Conservation (phyloP, 495 filamentous ascomycete species). For the Penicillium ucsense region DNA sequence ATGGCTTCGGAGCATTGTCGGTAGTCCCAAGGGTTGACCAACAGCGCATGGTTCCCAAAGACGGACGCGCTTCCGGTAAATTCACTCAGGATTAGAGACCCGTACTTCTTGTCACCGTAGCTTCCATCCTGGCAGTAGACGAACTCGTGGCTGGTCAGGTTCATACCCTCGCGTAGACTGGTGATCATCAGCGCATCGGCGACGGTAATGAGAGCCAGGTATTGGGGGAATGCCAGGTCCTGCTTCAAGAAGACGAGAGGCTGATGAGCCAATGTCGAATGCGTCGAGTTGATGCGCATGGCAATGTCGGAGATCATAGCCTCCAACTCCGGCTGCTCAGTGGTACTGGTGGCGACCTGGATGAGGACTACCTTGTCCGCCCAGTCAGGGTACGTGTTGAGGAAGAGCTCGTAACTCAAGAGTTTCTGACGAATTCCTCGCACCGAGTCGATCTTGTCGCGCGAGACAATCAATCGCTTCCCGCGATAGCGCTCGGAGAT, state of each 20-base stretch:
- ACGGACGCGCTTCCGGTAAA: conserved; percentile 86
- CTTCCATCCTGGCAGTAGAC: conserved; percentile 88
- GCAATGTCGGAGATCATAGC: conserved; percentile 85
- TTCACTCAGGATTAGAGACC: conserved; percentile 82
- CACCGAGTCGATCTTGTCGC: conserved; percentile 87
- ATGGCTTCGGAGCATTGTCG: conserved; percentile 75
- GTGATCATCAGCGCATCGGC: conserved; percentile 90
- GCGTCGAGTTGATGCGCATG: conserved; percentile 79
- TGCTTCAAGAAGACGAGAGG: conserved; percentile 92
- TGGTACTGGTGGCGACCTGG: conserved; percentile 83
- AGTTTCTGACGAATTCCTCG: conserved; percentile 87
- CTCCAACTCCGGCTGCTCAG: conserved; percentile 76
- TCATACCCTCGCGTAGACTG: conserved; percentile 91
- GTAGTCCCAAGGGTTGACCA: conserved; percentile 93
- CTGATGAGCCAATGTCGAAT: conserved; percentile 80
- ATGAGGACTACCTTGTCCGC: conserved; percentile 78
- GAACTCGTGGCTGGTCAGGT: conserved; percentile 85
- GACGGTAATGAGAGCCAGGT: conserved; percentile 76
- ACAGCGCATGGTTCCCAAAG: conserved; percentile 60
- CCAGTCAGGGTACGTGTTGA: conserved; percentile 87
- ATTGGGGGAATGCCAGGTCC: conserved; percentile 82
- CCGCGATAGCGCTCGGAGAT: conserved; percentile 71
- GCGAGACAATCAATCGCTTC: conserved; percentile 81
- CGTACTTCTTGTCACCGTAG: conserved; percentile 61
- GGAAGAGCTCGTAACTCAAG: conserved; percentile 83